A percentile compares a stretch with the other conserved stretches of the same genome.
phyloP scores from a whole-genome alignment of 1,139 yeast genomes.

The Pichia sp. region DNA sequence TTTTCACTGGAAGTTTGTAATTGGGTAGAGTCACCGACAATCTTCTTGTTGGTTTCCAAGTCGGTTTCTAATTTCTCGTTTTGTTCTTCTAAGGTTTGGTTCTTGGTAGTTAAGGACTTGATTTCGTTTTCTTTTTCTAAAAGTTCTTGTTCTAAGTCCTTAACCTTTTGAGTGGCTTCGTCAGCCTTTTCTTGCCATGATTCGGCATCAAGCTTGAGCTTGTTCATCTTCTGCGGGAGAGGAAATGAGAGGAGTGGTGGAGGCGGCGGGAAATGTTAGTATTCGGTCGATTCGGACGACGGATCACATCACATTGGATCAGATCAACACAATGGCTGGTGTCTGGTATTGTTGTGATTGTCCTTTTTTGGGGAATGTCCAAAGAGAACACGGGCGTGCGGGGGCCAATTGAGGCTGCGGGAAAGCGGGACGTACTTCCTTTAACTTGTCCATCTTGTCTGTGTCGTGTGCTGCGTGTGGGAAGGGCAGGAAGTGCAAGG shows the following conservation, averaged over 20 bases:
- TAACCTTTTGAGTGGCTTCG: conserved; percentile 75
- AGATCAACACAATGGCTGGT: too few species aligned
- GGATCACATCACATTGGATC: neutral
- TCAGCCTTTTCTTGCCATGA: conserved; percentile 97
- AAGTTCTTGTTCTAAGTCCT: conserved; percentile 88
- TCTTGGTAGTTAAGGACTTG: conserved; percentile 89
- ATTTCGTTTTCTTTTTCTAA: conserved; percentile 94
- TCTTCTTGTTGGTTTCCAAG: conserved; percentile 77
- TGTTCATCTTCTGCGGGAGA: conserved; percentile 67
- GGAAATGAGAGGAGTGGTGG: neutral
- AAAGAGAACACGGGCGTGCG: too few species aligned
- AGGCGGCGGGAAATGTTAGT: conserved; percentile 11
- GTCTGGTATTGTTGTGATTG: too few species aligned
- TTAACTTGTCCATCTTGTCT: conserved; percentile 44
- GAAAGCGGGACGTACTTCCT: conserved; percentile 52
- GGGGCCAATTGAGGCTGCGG: too few species aligned
- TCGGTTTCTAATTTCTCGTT: conserved; percentile 86
- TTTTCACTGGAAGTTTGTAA: conserved; percentile 89
- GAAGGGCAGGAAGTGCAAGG: neutral
- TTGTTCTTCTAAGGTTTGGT: conserved; percentile 85
- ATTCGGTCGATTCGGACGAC: too few species aligned
- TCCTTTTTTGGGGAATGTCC: too few species aligned
- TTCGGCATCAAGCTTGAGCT: conserved; percentile 93
- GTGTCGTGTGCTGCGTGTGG: neutral
- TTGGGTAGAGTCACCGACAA: conserved; percentile 91